Conservation (phyloP, 1,284 basidiomycete genomes). For the Ganoderma lingzhi region DNA sequence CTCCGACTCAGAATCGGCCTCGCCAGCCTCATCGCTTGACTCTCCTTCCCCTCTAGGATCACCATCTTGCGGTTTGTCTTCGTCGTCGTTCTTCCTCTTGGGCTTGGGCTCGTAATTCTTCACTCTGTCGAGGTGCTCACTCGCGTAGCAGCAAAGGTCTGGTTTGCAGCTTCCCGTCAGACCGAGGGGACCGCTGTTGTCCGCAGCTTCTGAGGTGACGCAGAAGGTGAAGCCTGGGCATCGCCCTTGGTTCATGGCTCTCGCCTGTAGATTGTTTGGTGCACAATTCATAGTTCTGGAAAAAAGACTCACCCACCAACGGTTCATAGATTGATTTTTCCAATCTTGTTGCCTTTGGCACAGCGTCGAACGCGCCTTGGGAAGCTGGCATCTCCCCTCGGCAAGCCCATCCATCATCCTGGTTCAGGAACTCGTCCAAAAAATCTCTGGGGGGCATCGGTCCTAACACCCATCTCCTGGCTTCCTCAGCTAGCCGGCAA, state of each 20-base stretch:
- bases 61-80: not conserved
- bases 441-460: not conserved
- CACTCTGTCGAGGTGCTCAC: not conserved
- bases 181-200: slow-evolving; percentile 2
- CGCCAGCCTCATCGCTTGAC: not conserved
- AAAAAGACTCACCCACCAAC: slow-evolving; percentile 7
- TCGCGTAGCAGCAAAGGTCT: slow-evolving; percentile 18
- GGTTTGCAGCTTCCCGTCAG: slow-evolving; percentile 13
- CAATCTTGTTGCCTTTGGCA: not conserved
- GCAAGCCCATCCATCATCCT: not conserved
- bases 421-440: slow-evolving; percentile 4
- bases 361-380: not conserved
- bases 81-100: not conserved
- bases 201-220: slow-evolving; percentile 8
- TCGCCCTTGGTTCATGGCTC: slow-evolving; percentile 4
- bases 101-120: not conserved
- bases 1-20: no score
- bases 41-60: not conserved
- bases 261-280: not conserved
- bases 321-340: not conserved
- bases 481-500: not conserved
- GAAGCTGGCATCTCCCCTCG: not conserved
- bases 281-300: not conserved
- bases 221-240: slow-evolving; percentile 24
- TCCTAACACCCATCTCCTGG: not conserved